Evolutionary conservation across 371 early-diverging fungal species (phyloP), one percentile per base, ranked within the genome.

Genomic region (Mortierella sp.): DNA sequence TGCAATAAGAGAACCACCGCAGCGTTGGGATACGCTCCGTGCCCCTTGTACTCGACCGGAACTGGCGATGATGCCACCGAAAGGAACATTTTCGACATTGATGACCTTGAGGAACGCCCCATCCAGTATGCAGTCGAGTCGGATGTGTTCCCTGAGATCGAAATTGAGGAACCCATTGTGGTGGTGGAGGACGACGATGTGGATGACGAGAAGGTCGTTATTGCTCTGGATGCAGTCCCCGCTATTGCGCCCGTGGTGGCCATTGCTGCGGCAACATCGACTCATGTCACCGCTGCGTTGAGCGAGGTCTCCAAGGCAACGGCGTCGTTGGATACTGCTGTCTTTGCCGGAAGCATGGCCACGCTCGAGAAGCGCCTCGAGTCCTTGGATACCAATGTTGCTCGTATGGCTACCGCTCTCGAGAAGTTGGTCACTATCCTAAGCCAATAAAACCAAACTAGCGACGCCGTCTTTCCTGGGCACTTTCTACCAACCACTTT

Each of bases 331-430:
- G 87, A 87, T 44, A 70, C 74, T 34, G 76, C 87, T 0, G 81
- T 80, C 42, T 87, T 87, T 76, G 44, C 79, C 2, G 78, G 70
- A 8, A 87, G 87, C 65, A 83, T 87, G 74, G 54, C 76, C 1
- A 54, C 82, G 3, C 72, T 87, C 3, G 87, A 87, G 47, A 78
- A 76, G 71, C 72, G 87, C 19, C 78, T 87, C 55, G 87, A 87
- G 75, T 87, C 87, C 1, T 45, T 87, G 63, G 87, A 87, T 42
- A 71, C 78, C 28, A 87, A 87, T 76, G 87, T 87, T 9, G 83
- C 83, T 2, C 77, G 87, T 14, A 87, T 87, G 87, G 87, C 87
- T 1, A 87, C 81, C 1, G 87, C 87, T 0, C 77, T 87, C 3
- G 87, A 87, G 55, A 87, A 80, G 70, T 26, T 87, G 45, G 87